phyloP scores from a whole-genome alignment of 1,284 basidiomycete species.

The Cryptococcus floricola region DNA sequence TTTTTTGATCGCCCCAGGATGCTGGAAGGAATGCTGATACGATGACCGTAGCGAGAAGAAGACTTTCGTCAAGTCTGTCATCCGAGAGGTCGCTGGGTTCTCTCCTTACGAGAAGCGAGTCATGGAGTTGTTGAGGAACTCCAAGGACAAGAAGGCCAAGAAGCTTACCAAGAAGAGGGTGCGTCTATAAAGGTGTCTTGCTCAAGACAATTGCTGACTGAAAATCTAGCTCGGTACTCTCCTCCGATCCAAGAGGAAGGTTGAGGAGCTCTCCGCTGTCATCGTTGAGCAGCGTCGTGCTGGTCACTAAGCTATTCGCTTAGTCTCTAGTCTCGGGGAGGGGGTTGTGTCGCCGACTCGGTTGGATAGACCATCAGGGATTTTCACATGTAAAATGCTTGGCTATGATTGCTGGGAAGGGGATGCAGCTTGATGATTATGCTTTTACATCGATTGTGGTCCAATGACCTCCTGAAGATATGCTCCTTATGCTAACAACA shows the following conservation, averaged over 20 bases:
- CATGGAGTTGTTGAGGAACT: conserved; percentile 98
- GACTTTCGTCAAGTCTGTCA: conserved; percentile 83
- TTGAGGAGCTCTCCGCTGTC: conserved; percentile 85
- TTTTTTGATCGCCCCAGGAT: not conserved
- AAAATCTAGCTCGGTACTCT: conserved; percentile 77
- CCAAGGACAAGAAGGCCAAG: conserved; percentile 98
- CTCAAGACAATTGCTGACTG: not conserved
- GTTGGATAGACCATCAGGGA: not conserved
- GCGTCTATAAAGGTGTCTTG: conserved; percentile 47
- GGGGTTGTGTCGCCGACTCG: not conserved
- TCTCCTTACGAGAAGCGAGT: conserved; percentile 98
- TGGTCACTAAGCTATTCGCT: conserved; percentile 44
- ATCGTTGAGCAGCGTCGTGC: conserved; percentile 63
- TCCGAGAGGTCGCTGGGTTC: conserved; percentile 96
- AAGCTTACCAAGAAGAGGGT: conserved; percentile 98
- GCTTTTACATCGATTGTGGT: not conserved
- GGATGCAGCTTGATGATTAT: conserved; percentile 4
- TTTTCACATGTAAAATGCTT: conserved; percentile 1
- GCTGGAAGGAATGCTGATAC: not conserved
- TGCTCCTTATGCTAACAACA: too few species aligned
- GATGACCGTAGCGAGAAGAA: conserved; percentile 57
- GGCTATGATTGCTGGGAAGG: not conserved
- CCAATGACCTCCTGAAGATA: too few species aligned
- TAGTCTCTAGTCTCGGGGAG: not conserved
- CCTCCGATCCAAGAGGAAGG: conserved; percentile 93